A percentile compares a stretch with the other conserved stretches of the same genome.
Conservation (phyloP, 2,329 filamentous ascomycete genomes). For the Trichoderma polysporum region DNA sequence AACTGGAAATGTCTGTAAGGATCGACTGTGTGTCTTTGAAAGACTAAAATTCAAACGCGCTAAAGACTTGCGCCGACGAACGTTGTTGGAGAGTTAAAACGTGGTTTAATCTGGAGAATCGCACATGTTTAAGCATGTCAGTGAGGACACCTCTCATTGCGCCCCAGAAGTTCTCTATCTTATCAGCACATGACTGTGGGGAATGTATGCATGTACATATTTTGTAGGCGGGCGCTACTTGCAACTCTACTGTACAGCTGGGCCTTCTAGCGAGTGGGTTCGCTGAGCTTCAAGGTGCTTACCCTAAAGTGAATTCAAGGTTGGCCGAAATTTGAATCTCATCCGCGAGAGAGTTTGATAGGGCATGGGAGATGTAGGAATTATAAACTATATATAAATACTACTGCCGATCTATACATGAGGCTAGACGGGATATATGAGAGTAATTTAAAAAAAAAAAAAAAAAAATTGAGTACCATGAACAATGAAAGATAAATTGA, state of each 20-base stretch:
- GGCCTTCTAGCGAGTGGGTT: too few species aligned
- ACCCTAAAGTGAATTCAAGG: constrained; percentile 8
- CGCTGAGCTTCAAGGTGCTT: neutral
- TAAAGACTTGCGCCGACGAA: neutral
- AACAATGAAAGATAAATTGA: too few species aligned
- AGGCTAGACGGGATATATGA: too few species aligned
- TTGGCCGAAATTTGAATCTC: neutral
- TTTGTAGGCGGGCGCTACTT: neutral
- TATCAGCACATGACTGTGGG: constrained; percentile 39
- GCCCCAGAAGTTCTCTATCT: constrained; percentile 32
- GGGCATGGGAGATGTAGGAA: rapidly evolving
- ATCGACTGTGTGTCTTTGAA: neutral
- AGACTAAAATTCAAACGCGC: neutral
- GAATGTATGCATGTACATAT: neutral
- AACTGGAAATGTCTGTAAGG: neutral
- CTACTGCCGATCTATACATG: neutral
- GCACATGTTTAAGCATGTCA: neutral
- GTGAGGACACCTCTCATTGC: constrained; percentile 22
- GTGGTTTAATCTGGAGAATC: neutral
- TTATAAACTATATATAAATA: neutral
- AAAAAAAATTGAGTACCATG: too few species aligned
- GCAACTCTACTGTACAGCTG: neutral
- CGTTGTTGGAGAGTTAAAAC: neutral
- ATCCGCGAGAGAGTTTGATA: neutral
- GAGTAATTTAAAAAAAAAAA: too few species aligned